Base-by-base conservation (phyloP, 2,329 filamentous ascomycete species). In the Pseudocercospora musae region DNA sequence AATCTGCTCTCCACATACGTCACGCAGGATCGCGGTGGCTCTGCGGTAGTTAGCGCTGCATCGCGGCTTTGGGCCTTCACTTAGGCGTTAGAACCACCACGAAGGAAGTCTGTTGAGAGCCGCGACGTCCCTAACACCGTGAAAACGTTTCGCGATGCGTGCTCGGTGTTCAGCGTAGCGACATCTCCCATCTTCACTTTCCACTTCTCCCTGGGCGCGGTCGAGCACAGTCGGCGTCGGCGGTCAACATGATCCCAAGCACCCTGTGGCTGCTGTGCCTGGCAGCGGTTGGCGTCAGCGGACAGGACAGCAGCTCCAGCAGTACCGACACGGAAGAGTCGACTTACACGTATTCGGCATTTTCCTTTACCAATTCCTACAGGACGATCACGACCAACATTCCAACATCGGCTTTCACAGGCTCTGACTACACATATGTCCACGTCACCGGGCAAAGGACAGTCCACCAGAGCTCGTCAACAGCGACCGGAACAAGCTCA, bases 401-500 rank as follows among this genome's bases (percentile, higher is more conserved):
- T 20, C 56, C 68, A 9, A 64, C 66, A 11, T 69, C 65, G 15
- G 64, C 63, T 46, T 70, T 72, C 62, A 67, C 67, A 4, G 72
- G 71, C 46, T 68, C 67, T 8, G 49, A 70, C 20, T 72, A 69
- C 59, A 71, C 68, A 25, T 74, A 74, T 64, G 13, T 69, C 27
- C 63, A 68, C 4, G 37, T 58, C n/a, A 71, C 64, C 0, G 67
- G 66, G 18, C 72, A 74, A 53, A 64, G 48, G 25, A 72, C 70
- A 2, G 58, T 70, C 18, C 60, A 62, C 18, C 57, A 65, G 15
- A 53, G 48, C 57, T 62, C 56, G 6, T 40, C 21, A 13, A 60
- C 81, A 37, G 77, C 80, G 1, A 83, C 73, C 18, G 71, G 70
- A n/a, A 76, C 76, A 44, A 81, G 79, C 66, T 72, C 76, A 56